These are phyloP conservation scores for Ogataea corticis DNA, from an alignment of 805 yeast genomes.

Conservation along the genomic window DNA sequence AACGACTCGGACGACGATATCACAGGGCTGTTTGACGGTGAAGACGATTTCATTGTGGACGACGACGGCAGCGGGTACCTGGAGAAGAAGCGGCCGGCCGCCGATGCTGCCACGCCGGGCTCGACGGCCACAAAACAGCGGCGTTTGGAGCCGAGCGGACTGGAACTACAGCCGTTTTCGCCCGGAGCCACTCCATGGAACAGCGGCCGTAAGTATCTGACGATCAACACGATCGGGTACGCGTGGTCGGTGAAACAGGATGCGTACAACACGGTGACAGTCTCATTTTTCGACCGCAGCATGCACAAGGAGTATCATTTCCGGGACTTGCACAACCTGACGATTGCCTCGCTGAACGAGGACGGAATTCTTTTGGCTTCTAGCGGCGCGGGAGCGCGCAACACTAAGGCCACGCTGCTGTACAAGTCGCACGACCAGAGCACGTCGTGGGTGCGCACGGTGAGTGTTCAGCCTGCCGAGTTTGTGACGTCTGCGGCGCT, in stretches of 20 bases:
- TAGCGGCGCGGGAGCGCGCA: slow-evolving; percentile 26
- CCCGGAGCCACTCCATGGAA: slow-evolving; percentile 89
- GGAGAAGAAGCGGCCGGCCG: slow-evolving; percentile 16
- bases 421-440: slow-evolving; percentile 69
- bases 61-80: slow-evolving; percentile 53
- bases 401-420: slow-evolving; percentile 38
- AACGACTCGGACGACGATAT: slow-evolving; percentile 22
- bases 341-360: slow-evolving; percentile 70
- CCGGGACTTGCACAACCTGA: slow-evolving; percentile 70
- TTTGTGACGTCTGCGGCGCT: slow-evolving; percentile 67
- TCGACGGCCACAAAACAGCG: slow-evolving; percentile 11
- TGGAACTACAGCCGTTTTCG: slow-evolving; percentile 60
- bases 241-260: slow-evolving; percentile 73
- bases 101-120: slow-evolving; percentile 3
- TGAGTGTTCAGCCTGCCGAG: slow-evolving; percentile 46
- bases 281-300: slow-evolving; percentile 81
- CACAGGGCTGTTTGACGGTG: slow-evolving; percentile 37
- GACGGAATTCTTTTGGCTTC: slow-evolving; percentile 67
- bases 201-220: slow-evolving; percentile 67
- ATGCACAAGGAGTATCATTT: slow-evolving; percentile 80
- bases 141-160: slow-evolving; percentile 4
- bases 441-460: slow-evolving; percentile 69
- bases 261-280: slow-evolving; percentile 70
- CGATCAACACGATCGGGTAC: slow-evolving; percentile 80
- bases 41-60: slow-evolving; percentile 60